Base-by-base conservation (phyloP, 441 rosid genomes). In the Syzygium syzygioides region DNA sequence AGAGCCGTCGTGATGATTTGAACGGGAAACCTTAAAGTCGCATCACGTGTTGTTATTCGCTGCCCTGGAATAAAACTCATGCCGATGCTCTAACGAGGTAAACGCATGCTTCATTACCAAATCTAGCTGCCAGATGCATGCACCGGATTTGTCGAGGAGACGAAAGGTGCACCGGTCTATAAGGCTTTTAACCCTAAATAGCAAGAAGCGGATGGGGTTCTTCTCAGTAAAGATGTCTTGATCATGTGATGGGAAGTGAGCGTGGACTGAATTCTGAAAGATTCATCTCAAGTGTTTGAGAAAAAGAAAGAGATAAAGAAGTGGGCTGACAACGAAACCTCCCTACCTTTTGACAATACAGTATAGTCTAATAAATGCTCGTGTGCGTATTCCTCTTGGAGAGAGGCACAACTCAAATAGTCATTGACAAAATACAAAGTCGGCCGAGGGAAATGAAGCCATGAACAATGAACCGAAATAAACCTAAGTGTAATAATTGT, bases 151-250 rank as follows among this genome's bases (percentile, higher is more conserved):
- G 4, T 76, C n/a, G n/a, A 23, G 52, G 10, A 26, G 23, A 12
- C 6, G 52, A 76, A 76, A 76, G 0, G n/a, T 41, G 53, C 83
- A 41, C 52, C n/a, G 5, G 0, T n/a, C 5, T 6, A 2, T 1
- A 76, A 41, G 52, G 14, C n/a, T 23, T 41, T 41, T 12, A 76
- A 3, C 83, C 53, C 4, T n/a, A 76, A 41, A 41, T 41, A 7
- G 83, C n/a, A 23, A 76, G 25, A 76, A 23, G 83, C n/a, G 25
- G 9, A 41, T 23, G 52, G n/a, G 14, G n/a, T 23, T 48, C n/a
- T 41, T 23, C 28, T 76, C 5, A 26, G 9, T 23, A 7, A 71
- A 41, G n/a, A 23, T 41, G 83, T 41, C 83, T 41, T 3, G 18
- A 23, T 41, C 83, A 23, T 12, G 83, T 76, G 52, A 76, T 76